Percentiles rank a stretch among this genome's conserved stretches.
These are phyloP conservation scores for Phytophthora fragariaefolia DNA, from an alignment of 352 stramenopile species.

Conservation along the genomic window DNA sequence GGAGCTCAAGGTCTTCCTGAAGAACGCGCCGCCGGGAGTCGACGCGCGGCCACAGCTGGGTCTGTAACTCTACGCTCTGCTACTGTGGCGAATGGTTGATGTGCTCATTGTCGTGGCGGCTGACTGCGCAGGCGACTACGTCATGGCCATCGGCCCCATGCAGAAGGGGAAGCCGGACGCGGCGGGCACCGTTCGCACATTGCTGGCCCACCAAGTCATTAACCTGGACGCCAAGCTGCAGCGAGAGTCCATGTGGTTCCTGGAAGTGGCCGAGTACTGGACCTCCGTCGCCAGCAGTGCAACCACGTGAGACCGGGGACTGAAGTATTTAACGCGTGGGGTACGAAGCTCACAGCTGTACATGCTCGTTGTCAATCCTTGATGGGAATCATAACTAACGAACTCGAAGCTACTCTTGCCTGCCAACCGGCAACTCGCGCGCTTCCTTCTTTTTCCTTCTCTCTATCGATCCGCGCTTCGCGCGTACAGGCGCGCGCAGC, in stretches of 20 bases:
- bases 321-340: background rate
- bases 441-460: slow-evolving; percentile 24
- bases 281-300: slow-evolving; percentile 38
- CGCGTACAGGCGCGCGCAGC: slow-evolving; percentile 9
- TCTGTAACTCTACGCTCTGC: slow-evolving; percentile 21
- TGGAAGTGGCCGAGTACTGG: slow-evolving; percentile 83
- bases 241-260: slow-evolving; percentile 70
- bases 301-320: background rate
- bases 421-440: background rate
- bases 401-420: slow-evolving; percentile 22
- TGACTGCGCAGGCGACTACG: slow-evolving; percentile 55
- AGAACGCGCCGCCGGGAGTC: slow-evolving; percentile 60
- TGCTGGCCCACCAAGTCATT: slow-evolving; percentile 72
- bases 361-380: slow-evolving; percentile 40
- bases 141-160: slow-evolving; percentile 83
- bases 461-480: slow-evolving; percentile 33
- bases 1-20: slow-evolving; percentile 69
- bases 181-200: slow-evolving; percentile 17
- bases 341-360: slow-evolving; percentile 22
- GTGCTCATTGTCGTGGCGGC: background rate
- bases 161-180: slow-evolving; percentile 42
- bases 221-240: slow-evolving; percentile 60
- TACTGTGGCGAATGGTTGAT: background rate
- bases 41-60: slow-evolving; percentile 45
- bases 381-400: slow-evolving; percentile 37